Evolutionary conservation across 2,329 filamentous ascomycete genomes (phyloP).

Genomic region (Pestalotiopsis sp.): DNA sequence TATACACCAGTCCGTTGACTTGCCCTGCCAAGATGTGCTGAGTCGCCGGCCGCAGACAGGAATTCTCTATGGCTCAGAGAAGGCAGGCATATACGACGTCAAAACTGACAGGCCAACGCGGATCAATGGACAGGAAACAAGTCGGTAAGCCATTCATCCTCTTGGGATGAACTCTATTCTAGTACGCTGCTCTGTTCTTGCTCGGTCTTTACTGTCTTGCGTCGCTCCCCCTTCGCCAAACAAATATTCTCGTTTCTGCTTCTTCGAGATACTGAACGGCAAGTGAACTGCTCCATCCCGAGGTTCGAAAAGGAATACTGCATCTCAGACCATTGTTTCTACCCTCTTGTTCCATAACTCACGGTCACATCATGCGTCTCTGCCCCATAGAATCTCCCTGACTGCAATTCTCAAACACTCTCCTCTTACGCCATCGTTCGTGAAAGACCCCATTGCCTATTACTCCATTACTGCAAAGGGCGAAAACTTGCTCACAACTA

Average conservation of each 20-base stretch:
- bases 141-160: neutral
- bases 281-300: neutral
- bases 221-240: neutral
- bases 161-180: neutral
- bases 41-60: neutral
- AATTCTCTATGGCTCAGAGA: neutral
- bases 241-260: neutral
- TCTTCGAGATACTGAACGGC: neutral
- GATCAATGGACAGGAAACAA: neutral
- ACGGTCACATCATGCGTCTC: neutral
- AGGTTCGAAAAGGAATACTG: neutral
- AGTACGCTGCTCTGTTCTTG: neutral
- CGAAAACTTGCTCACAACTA: slow-evolving; percentile 17
- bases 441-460: neutral
- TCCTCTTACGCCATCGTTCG: neutral
- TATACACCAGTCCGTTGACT: neutral
- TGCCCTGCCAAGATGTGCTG: neutral
- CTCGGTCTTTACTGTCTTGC: neutral
- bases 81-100: neutral
- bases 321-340: neutral
- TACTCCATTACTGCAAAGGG: neutral
- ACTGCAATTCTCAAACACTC: neutral
- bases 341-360: neutral
- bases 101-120: neutral
- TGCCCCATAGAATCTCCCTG: slow-evolving; percentile 1